Conservation (phyloP, 768 basidiomycete genomes). For the Psilocybe cubensis region DNA sequence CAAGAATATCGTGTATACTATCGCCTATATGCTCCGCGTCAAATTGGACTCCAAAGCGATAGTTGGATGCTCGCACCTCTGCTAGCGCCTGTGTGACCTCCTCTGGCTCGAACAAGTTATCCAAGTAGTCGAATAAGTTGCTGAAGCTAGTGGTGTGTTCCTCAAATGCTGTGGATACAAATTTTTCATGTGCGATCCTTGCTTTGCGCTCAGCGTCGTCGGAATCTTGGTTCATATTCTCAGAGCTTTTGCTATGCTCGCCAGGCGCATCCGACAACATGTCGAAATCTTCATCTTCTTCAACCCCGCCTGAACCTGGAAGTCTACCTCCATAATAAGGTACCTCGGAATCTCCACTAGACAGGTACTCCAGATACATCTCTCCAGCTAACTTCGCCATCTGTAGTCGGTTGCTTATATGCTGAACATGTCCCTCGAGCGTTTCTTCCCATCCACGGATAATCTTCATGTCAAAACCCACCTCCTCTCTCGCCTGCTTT, state of each 20-base stretch:
- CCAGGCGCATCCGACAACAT: neutral
- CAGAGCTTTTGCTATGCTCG: neutral
- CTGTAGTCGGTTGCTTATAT: constrained; percentile 38
- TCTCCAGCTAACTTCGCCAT: constrained; percentile 42
- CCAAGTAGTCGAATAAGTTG: constrained; percentile 36
- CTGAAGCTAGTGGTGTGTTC: constrained; percentile 33
- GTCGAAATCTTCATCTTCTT: neutral
- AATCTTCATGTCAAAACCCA: constrained; percentile 37
- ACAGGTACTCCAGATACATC: constrained; percentile 45
- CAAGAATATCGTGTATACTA: constrained; percentile 34
- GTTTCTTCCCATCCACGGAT: constrained; percentile 38
- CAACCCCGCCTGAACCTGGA: constrained; percentile 9
- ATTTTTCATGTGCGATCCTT: constrained; percentile 40
- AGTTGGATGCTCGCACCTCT: constrained; percentile 30
- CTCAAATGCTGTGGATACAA: constrained; percentile 45
- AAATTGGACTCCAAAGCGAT: constrained; percentile 29
- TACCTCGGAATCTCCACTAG: constrained; percentile 42
- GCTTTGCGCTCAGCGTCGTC: constrained; percentile 36
- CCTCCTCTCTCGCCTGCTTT: constrained; percentile 43
- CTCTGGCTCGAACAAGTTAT: constrained; percentile 37
- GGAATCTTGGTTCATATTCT: constrained; percentile 13
- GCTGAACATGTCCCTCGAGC: constrained; percentile 40
- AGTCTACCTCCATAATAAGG: constrained; percentile 12
- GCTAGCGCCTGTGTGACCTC: constrained; percentile 32
- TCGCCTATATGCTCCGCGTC: constrained; percentile 29